Base-by-base conservation (phyloP, 2,329 filamentous ascomycete genomes). In the Lomentospora prolificans region DNA sequence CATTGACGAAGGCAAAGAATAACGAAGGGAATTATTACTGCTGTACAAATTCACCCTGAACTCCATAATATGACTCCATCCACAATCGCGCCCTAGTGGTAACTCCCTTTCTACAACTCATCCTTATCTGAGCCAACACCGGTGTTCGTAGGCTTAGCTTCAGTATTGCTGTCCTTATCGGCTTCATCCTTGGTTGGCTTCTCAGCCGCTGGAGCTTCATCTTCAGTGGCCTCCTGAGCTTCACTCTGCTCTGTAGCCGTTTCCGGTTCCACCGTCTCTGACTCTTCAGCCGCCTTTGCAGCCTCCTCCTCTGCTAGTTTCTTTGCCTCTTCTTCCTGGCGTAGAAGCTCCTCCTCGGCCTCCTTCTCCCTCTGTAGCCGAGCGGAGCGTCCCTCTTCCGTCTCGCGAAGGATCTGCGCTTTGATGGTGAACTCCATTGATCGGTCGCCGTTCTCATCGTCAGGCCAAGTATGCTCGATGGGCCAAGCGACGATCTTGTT, bases 401-500 rank as follows among this genome's bases (percentile, higher is more conserved):
- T 62, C 56, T 64, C 62, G 2, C 56, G 60, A 17, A 68, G 61
- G 7, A 62, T 57, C 59, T 65, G 64, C 2, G 66, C 67, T 61
- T 65, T 65, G 59, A 69, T 57, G 50, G 61, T 66, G 57, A 69
- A 65, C 27, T 61, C 58, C 6, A 69, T 66, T 19, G 62, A 62
- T 48, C 62, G 57, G 56, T 64, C 62, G 50, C 60, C 59, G 12
- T 60, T 54, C 30, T 62, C 62, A 4, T 60, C 53, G 19, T 64
- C 53, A 4, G 66, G 66, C 36, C 63, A 61, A 22, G 64, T 65
- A 55, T 64, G 63, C 44, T 63, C 60, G 39, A 65, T 58, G 8
- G 63, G 61, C 66, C 65, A 69, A 4, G 66, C 65, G 7, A 68
- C 58, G n/a, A 67, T 60, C 25, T 57, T 59, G 53, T 62, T 62